Evolutionary conservation across 352 stramenopile species (phyloP).

Genomic region (Phytophthora ohioensis): DNA sequence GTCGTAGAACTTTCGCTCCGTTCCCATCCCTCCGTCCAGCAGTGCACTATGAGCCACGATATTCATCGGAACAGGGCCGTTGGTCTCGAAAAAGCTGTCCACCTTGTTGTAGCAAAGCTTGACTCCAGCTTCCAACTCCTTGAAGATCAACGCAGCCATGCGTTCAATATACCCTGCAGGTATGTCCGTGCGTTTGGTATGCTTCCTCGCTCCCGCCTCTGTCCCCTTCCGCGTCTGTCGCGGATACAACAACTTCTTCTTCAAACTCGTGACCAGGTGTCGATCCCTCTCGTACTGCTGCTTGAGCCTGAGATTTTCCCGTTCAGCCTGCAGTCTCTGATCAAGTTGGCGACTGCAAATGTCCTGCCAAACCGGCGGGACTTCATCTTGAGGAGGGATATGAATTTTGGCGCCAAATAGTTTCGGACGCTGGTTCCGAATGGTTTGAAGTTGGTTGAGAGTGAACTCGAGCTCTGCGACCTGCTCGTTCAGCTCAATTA

Average conservation of each 20-base stretch:
- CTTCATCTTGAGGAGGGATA: not conserved
- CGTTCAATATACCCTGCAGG: constrained; percentile 23
- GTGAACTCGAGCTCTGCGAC: constrained; percentile 26
- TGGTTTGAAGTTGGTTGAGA: constrained; percentile 12
- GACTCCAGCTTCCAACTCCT: constrained; percentile 39
- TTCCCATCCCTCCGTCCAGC: constrained; percentile 30
- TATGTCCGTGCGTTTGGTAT: constrained; percentile 21
- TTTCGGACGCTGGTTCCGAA: constrained; percentile 19
- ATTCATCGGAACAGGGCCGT: constrained; percentile 15
- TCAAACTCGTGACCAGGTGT: constrained; percentile 31
- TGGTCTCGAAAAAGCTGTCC: constrained; percentile 38
- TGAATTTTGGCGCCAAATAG: not conserved
- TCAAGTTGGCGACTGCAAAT: constrained; percentile 27
- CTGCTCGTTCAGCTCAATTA: constrained; percentile 25
- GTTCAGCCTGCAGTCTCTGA: constrained; percentile 25
- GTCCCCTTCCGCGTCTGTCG: constrained; percentile 2
- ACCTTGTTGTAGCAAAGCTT: constrained; percentile 43
- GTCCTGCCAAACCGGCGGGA: constrained; percentile 37
- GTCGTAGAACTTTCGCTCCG: constrained; percentile 48
- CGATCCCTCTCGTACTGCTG: constrained; percentile 34
- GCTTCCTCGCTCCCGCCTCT: constrained; percentile 6
- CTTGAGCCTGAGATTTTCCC: constrained; percentile 46
- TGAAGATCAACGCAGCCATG: constrained; percentile 36
- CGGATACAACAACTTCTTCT: constrained; percentile 38
- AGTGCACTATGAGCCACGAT: constrained; percentile 17